Evolutionary conservation across 1,284 basidiomycete species (phyloP), one percentile per base, ranked within the genome.

Genomic region (Leccinum fallax): DNA sequence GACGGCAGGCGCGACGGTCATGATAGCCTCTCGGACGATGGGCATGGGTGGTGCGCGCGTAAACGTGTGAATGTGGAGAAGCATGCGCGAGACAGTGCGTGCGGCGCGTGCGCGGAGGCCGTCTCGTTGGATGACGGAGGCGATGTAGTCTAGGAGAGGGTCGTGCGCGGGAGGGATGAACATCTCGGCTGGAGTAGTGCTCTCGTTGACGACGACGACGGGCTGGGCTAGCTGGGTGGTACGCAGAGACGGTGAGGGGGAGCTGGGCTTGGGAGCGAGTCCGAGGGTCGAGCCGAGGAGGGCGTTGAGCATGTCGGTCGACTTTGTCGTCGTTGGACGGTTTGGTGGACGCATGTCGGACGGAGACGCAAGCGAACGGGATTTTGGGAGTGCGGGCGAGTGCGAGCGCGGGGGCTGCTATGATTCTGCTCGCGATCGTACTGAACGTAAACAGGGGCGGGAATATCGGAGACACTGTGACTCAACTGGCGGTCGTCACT

Each of bases 11-110:
- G 91, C 81, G 2, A 86, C 85, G 2, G 80, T 73, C 53, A 83
- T 71, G 53, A 95, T 77, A 1, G 93, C 93, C 66, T 86, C 76
- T 48, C 88, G 87, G 5, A 95, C 76, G 62, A 95, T 85, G n/a
- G 90, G 90, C 32, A 94, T 79, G 0, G 93, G 89, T 15, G 87
- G 84, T 13, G 85, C 81, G 63, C 90, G 85, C 8, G 92, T 95
- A 63, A 90, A 80, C 9, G 86, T 81, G 74, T 92, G 90, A 32
- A 94, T 84, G 71, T 87, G 81, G 16, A 89, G 77, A 26, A 95
- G 83, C 62, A 86, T 88, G 34, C 82, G 78, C 1, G 87, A 80
- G 11, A 88, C 82, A 52, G 79, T 79, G 49, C 81, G 83, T 3
- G 84, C 77, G 0, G 93, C 92, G 51, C 81, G 80, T 19, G 88